Conservation (phyloP, 2,329 filamentous ascomycete genomes). For the Magnaporthales sp. region DNA sequence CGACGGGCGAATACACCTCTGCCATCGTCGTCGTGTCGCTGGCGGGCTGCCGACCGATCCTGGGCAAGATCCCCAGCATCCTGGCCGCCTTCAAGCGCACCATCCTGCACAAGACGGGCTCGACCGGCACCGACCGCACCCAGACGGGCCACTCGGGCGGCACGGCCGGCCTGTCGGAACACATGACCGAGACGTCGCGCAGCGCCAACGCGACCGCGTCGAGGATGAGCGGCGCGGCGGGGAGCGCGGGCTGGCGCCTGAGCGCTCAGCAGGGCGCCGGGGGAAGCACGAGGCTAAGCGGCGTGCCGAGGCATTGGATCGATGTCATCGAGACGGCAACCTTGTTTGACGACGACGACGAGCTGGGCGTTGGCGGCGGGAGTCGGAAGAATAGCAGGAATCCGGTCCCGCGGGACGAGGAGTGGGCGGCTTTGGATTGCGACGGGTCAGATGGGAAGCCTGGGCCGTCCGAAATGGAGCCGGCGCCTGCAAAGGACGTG, state of each 20-base stretch:
- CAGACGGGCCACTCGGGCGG: background rate
- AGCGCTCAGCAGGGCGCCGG: background rate
- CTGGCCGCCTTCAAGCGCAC: background rate
- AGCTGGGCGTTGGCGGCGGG: background rate
- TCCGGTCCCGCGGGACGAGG: background rate
- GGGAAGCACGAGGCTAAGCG: background rate
- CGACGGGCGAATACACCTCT: background rate
- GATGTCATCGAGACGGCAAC: background rate
- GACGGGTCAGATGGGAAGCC: background rate
- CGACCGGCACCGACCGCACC: background rate
- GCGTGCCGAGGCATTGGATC: background rate
- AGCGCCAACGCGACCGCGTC: background rate
- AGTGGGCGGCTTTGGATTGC: background rate
- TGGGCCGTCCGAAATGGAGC: background rate
- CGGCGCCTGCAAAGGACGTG: background rate
- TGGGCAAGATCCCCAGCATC: conserved; percentile 1
- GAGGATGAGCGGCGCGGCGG: background rate
- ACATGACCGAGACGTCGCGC: background rate
- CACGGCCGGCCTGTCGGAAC: background rate
- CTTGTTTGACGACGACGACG: background rate
- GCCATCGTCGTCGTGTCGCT: background rate
- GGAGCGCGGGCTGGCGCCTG: background rate
- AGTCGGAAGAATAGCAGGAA: background rate
- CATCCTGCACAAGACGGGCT: background rate
- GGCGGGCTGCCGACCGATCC: background rate